Conservation (phyloP, 2,329 filamentous ascomycete genomes). For the Aspergillus pseudoglaucus region DNA sequence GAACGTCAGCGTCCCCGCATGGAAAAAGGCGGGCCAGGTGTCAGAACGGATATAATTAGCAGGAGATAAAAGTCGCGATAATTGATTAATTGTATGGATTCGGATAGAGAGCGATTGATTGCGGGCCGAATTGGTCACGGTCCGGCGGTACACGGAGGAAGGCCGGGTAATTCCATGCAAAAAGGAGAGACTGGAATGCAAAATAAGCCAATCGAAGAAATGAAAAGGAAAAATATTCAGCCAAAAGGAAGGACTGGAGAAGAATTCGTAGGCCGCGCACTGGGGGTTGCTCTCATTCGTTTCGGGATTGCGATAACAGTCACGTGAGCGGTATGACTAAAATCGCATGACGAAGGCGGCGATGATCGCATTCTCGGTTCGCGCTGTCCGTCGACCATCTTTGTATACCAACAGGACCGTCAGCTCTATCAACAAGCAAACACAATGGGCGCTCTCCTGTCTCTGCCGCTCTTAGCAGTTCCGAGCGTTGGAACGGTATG, state of each 20-base stretch:
- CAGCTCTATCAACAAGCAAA: not conserved
- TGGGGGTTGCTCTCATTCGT: not conserved
- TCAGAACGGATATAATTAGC: not conserved
- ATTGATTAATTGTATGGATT: not conserved
- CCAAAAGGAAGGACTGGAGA: not conserved
- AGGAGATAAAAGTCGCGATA: not conserved
- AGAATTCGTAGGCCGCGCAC: not conserved
- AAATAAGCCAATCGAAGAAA: not conserved
- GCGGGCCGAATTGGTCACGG: not conserved
- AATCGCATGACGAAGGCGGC: slow-evolving; percentile 2
- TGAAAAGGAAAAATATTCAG: not conserved
- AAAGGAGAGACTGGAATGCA: slow-evolving; percentile 1
- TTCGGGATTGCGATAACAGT: not conserved
- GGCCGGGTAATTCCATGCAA: not conserved
- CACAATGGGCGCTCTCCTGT: slow-evolving; percentile 84
- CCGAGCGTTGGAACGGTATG: slow-evolving; percentile 80
- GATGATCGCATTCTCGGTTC: not conserved
- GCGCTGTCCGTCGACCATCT: not conserved
- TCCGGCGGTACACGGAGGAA: not conserved
- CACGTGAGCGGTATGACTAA: not conserved
- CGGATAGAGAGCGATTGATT: not conserved
- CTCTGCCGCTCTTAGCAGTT: slow-evolving; percentile 79
- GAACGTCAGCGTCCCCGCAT: not conserved
- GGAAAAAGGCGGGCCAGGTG: not conserved
- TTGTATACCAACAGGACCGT: not conserved